Percentiles rank a stretch among this genome's conserved stretches.
Conservation (phyloP, 2,329 filamentous ascomycete species). For the Cercospora nicotianae region DNA sequence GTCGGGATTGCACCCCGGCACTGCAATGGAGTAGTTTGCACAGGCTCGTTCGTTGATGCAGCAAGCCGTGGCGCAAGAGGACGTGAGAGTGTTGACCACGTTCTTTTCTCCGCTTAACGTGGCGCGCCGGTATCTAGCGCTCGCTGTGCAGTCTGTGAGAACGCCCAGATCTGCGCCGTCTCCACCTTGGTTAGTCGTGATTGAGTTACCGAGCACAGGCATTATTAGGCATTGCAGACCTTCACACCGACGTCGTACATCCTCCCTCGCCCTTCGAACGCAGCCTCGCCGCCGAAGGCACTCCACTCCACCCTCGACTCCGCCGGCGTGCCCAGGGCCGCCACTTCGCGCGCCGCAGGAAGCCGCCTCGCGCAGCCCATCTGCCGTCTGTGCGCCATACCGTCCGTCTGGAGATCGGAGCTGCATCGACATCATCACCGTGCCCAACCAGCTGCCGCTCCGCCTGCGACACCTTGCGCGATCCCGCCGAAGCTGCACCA, state of each 20-base stretch:
- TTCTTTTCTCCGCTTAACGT: neutral
- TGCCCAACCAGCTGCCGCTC: neutral
- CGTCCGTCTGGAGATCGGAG: neutral
- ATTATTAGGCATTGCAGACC: neutral
- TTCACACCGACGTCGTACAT: neutral
- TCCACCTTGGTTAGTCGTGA: neutral
- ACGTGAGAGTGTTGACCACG: neutral
- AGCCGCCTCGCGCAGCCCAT: neutral
- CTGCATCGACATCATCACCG: slow-evolving; percentile 3
- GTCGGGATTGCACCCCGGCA: neutral
- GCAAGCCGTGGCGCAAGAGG: neutral
- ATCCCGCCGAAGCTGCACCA: neutral
- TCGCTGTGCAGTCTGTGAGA: neutral
- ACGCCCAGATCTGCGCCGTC: neutral
- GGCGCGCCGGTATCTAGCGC: neutral
- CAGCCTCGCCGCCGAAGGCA: neutral
- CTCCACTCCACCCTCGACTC: neutral
- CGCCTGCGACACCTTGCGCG: neutral
- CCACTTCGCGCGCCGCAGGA: neutral
- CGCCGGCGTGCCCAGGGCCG: neutral
- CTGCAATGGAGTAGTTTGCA: neutral
- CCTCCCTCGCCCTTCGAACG: neutral
- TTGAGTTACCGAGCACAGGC: neutral
- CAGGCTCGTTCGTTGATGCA: neutral
- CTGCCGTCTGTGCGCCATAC: neutral